These are phyloP conservation scores for Rubus parviflorus DNA, from an alignment of 306 rosid species.

Conservation along the genomic window DNA sequence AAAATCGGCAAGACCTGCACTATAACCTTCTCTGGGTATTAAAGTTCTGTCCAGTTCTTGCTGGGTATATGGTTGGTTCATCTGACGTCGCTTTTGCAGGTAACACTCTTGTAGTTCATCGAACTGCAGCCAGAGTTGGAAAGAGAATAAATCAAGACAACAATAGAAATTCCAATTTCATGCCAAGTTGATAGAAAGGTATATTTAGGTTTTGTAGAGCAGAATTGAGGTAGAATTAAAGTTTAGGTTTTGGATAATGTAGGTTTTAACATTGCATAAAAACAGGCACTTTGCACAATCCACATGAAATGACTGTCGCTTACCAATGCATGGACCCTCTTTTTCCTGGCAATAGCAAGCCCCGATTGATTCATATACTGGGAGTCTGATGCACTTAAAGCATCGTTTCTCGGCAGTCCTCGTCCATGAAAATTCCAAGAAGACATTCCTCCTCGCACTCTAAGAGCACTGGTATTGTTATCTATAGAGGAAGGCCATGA, in stretches of 20 bases:
- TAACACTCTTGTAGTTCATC: slow-evolving; percentile 94
- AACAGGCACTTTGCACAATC: neutral
- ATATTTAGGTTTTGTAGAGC: neutral
- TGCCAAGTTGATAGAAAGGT: slow-evolving; percentile 5
- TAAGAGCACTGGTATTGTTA: slow-evolving; percentile 53
- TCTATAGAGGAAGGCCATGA: slow-evolving; percentile 66
- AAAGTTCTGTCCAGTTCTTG: slow-evolving; percentile 56
- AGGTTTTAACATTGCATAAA: neutral
- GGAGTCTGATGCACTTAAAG: slow-evolving; percentile 66
- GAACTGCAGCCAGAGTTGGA: slow-evolving; percentile 57
- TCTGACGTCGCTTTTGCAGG: slow-evolving; percentile 81
- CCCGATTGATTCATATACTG: slow-evolving; percentile 63
- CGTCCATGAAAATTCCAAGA: slow-evolving; percentile 58
- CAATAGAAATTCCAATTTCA: neutral
- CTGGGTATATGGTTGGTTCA: slow-evolving; percentile 58
- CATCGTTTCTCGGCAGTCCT: slow-evolving; percentile 67
- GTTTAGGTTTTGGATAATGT: slow-evolving; percentile 3
- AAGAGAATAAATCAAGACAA: slow-evolving; percentile 22
- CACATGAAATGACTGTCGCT: slow-evolving; percentile 13
- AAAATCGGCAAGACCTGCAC: slow-evolving; percentile 80
- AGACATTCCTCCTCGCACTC: slow-evolving; percentile 56
- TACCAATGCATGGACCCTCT: slow-evolving; percentile 89
- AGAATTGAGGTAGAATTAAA: neutral
- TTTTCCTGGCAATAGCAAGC: slow-evolving; percentile 70
- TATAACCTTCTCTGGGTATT: slow-evolving; percentile 74